These are phyloP conservation scores for Zymoseptoria tritici DNA, from an alignment of 2,329 filamentous ascomycete species.

Conservation along the genomic window DNA sequence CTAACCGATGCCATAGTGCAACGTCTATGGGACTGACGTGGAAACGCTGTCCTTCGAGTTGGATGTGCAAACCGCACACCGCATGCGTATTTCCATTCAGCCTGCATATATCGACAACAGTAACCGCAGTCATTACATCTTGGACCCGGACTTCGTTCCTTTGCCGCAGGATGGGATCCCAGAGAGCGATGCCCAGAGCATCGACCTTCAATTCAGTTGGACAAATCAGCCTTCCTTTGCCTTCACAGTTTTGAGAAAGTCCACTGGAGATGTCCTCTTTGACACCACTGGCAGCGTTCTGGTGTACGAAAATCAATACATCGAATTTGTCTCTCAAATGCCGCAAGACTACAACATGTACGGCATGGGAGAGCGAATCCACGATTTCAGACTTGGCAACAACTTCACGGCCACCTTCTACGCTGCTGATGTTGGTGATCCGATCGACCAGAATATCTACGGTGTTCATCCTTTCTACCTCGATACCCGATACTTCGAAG, in stretches of 20 bases:
- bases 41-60: slow-evolving; percentile 59
- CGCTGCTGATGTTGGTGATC: slow-evolving; percentile 60
- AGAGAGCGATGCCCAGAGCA: slow-evolving; percentile 33
- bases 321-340: slow-evolving; percentile 60
- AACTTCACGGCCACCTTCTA: slow-evolving; percentile 64
- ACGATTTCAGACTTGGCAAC: slow-evolving; percentile 62
- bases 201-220: slow-evolving; percentile 48
- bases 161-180: slow-evolving; percentile 43
- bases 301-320: slow-evolving; percentile 70
- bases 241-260: slow-evolving; percentile 50
- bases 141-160: slow-evolving; percentile 57
- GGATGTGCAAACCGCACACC: slow-evolving; percentile 44
- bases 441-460: slow-evolving; percentile 62
- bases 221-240: slow-evolving; percentile 51
- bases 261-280: slow-evolving; percentile 59
- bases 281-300: slow-evolving; percentile 56
- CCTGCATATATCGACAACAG: slow-evolving; percentile 51
- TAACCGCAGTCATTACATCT: slow-evolving; percentile 44
- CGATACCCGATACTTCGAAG: slow-evolving; percentile 67
- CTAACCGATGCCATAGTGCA: slow-evolving; percentile 41
- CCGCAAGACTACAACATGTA: slow-evolving; percentile 66
- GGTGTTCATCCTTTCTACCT: slow-evolving; percentile 72
- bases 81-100: slow-evolving; percentile 63
- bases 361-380: slow-evolving; percentile 66
- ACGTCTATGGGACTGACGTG: slow-evolving; percentile 71